Conservation (phyloP, 805 yeast species). For the Saturnispora bothae region DNA sequence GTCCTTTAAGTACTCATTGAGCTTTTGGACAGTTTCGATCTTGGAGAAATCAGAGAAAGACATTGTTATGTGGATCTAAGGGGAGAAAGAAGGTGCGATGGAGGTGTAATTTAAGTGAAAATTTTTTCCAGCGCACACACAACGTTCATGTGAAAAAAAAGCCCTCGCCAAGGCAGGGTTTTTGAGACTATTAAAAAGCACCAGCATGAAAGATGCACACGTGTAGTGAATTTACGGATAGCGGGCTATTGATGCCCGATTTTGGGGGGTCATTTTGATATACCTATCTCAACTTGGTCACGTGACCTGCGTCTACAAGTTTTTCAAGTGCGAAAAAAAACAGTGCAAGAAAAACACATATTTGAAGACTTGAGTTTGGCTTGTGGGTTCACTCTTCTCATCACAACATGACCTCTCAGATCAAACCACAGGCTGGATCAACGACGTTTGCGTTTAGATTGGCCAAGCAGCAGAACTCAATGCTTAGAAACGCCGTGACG, state of each 20-base stretch:
- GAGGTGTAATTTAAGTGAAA: constrained; percentile 4
- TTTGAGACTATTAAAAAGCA: too few species aligned
- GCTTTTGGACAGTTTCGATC: constrained; percentile 59
- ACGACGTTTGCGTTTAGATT: constrained; percentile 67
- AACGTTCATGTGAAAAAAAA: too few species aligned
- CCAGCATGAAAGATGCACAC: too few species aligned
- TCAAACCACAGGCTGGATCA: constrained; percentile 67
- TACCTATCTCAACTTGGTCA: not conserved
- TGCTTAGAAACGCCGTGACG: constrained; percentile 63
- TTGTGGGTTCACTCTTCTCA: too few species aligned
- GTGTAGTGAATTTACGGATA: too few species aligned
- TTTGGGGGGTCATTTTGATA: not conserved
- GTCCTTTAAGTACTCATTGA: constrained; percentile 81
- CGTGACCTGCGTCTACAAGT: not conserved
- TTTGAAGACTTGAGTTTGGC: too few species aligned
- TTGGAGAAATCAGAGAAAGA: constrained; percentile 76
- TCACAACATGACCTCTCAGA: constrained; percentile 12
- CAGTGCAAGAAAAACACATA: too few species aligned
- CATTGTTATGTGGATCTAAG: constrained; percentile 34
- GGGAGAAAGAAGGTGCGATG: not conserved
- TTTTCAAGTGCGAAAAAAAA: not conserved
- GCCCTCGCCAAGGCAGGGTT: too few species aligned
- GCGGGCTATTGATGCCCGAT: not conserved
- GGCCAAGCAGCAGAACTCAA: constrained; percentile 61
- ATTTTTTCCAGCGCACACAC: not conserved